phyloP scores from a whole-genome alignment of 495 filamentous ascomycete species.

The Aspergillus saccharolyticus region DNA sequence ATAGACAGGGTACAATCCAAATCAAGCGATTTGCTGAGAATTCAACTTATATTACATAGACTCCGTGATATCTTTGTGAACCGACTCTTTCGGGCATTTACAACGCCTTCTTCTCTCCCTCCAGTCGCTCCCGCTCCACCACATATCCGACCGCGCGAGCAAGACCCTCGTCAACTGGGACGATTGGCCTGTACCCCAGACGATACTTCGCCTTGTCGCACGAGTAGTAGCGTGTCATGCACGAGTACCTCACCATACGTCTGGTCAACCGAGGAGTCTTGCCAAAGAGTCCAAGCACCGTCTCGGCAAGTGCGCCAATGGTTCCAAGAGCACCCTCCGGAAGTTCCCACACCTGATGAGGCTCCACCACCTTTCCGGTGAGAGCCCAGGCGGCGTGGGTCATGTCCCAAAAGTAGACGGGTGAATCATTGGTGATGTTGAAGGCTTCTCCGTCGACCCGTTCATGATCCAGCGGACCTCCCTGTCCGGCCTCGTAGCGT shows the following conservation, averaged over 20 bases:
- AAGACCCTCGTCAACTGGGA: conserved; percentile 71
- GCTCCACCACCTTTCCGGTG: conserved; percentile 58
- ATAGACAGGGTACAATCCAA: conserved; percentile 7
- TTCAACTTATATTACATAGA: conserved; percentile 16
- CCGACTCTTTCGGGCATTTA: conserved; percentile 16
- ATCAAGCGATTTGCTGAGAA: neutral
- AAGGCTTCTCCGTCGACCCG: conserved; percentile 90
- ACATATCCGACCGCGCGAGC: conserved; percentile 62
- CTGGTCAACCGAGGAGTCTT: conserved; percentile 72
- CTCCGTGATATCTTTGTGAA: neutral
- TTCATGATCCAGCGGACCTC: conserved; percentile 64
- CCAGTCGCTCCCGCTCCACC: conserved; percentile 43
- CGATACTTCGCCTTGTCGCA: conserved; percentile 77
- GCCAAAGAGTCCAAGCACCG: conserved; percentile 59
- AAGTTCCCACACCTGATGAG: conserved; percentile 66
- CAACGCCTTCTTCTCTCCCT: conserved; percentile 41
- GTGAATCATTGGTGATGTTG: conserved; percentile 88
- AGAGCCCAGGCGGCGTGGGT: conserved; percentile 71
- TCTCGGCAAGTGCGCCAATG: conserved; percentile 67
- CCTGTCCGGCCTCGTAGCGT: conserved; percentile 47
- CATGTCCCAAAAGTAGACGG: conserved; percentile 96
- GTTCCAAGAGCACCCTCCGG: conserved; percentile 56
- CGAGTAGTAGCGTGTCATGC: conserved; percentile 82
- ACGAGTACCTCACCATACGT: conserved; percentile 65
- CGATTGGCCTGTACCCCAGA: conserved; percentile 69